phyloP scores from a whole-genome alignment of 2,329 filamentous ascomycete genomes.

The Pestalotiopsis sp. region DNA sequence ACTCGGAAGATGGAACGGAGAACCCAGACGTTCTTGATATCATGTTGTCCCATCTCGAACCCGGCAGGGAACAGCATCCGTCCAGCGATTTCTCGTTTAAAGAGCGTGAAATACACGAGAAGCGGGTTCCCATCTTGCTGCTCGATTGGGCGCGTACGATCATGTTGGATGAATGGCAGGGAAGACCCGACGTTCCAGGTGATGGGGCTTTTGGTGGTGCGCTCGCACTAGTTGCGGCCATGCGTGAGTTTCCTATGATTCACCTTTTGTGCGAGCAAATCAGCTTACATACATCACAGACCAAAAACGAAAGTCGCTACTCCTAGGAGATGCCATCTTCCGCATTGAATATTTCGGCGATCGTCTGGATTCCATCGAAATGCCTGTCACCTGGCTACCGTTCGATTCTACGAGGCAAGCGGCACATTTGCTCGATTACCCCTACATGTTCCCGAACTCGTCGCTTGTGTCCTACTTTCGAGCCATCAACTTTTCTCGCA shows the following conservation, averaged over 20 bases:
- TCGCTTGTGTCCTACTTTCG: conserved; percentile 82
- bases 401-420: conserved; percentile 61
- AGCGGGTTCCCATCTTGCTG: conserved; percentile 54
- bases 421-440: conserved; percentile 76
- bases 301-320: conserved; percentile 60
- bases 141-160: conserved; percentile 75
- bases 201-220: conserved; percentile 76
- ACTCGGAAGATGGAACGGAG: conserved; percentile 28
- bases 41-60: conserved; percentile 53
- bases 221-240: conserved; percentile 68
- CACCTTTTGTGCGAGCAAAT: neutral
- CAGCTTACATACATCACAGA: conserved; percentile 40
- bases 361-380: conserved; percentile 70
- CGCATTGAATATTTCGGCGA: conserved; percentile 75
- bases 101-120: conserved; percentile 57
- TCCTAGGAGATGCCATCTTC: conserved; percentile 70
- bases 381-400: conserved; percentile 71
- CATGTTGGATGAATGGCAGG: conserved; percentile 79
- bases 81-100: conserved; percentile 48
- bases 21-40: conserved; percentile 46
- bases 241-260: conserved; percentile 57
- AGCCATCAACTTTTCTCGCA: conserved; percentile 81
- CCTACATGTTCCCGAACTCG: conserved; percentile 74
- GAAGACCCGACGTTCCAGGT: conserved; percentile 66
- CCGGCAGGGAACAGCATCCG: conserved; percentile 41